These are phyloP conservation scores for Trametes cingulata DNA, from an alignment of 768 basidiomycete genomes.

Conservation along the genomic window DNA sequence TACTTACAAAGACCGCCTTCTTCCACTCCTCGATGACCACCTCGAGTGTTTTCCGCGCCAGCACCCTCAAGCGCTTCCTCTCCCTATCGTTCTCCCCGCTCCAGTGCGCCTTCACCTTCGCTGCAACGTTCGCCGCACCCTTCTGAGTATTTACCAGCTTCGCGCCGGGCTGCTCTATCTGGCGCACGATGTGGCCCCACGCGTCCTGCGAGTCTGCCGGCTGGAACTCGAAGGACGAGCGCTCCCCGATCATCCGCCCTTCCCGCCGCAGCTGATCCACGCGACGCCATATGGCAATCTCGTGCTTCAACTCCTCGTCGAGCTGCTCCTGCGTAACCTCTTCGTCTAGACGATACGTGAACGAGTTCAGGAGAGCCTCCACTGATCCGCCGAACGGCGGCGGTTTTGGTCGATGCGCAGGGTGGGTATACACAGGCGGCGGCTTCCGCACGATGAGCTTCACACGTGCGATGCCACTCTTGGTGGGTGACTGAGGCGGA, in stretches of 20 bases:
- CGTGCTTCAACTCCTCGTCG: conserved; percentile 40
- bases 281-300: conserved; percentile 45
- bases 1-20: conserved; percentile 78
- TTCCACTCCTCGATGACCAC: conserved; percentile 82
- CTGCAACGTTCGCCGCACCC: conserved; percentile 58
- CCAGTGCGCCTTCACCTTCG: conserved; percentile 73
- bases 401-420: conserved; percentile 60
- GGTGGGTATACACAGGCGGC: conserved; percentile 61
- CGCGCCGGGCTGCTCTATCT: conserved; percentile 27
- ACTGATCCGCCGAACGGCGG: conserved; percentile 58
- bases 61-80: conserved; percentile 61
- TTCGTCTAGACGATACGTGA: conserved; percentile 51
- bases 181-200: conserved; percentile 60
- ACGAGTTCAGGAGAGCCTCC: conserved; percentile 60
- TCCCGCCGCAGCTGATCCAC: conserved; percentile 46
- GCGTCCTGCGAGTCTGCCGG: conserved; percentile 39
- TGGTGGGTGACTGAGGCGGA: conserved; percentile 19
- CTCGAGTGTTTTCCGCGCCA: conserved; percentile 74
- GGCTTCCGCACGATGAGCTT: conserved; percentile 69
- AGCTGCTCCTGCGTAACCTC: conserved; percentile 45
- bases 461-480: conserved; percentile 58
- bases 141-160: conserved; percentile 38
- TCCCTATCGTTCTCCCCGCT: conserved; percentile 70
- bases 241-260: conserved; percentile 40
- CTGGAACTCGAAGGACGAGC: conserved; percentile 5